A percentile compares a stretch with the other conserved stretches of the same genome.
Conservation (phyloP, 257 asterid genomes). For the Scutellaria baicalensis region DNA sequence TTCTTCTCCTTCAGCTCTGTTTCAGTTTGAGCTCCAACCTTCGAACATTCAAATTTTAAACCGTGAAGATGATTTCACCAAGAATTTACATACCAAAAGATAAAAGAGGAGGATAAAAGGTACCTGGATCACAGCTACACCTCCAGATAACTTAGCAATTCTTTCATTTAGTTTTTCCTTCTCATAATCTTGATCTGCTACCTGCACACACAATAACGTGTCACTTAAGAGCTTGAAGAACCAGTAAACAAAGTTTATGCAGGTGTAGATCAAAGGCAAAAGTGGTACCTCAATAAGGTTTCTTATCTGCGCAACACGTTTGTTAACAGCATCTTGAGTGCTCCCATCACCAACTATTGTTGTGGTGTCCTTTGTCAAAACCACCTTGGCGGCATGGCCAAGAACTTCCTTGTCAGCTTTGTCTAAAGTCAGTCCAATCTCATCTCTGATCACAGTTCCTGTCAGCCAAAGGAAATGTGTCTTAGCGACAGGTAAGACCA, state of each 20-base stretch:
- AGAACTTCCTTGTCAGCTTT: slow-evolving; percentile 82
- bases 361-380: slow-evolving; percentile 77
- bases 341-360: slow-evolving; percentile 98
- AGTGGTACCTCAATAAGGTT: slow-evolving; percentile 75
- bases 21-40: slow-evolving; percentile 99
- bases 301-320: slow-evolving; percentile 77
- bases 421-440: slow-evolving; percentile 77
- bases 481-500: background rate
- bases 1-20: slow-evolving; percentile 95
- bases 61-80: background rate
- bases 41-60: slow-evolving; percentile 6
- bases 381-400: slow-evolving; percentile 97
- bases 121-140: slow-evolving; percentile 98
- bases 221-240: background rate
- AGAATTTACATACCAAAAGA: background rate
- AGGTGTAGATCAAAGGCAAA: background rate
- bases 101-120: background rate
- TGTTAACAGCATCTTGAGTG: slow-evolving; percentile 77
- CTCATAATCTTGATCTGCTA: slow-evolving; percentile 88
- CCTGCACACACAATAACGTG: slow-evolving; percentile 30
- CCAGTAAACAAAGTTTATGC: background rate
- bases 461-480: slow-evolving; percentile 3
- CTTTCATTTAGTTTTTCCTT: slow-evolving; percentile 85
- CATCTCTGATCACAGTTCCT: slow-evolving; percentile 97
- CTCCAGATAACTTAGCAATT: slow-evolving; percentile 94